Base-by-base conservation (phyloP, 2,329 filamentous ascomycete genomes). In the Shiraia bambusicola region DNA sequence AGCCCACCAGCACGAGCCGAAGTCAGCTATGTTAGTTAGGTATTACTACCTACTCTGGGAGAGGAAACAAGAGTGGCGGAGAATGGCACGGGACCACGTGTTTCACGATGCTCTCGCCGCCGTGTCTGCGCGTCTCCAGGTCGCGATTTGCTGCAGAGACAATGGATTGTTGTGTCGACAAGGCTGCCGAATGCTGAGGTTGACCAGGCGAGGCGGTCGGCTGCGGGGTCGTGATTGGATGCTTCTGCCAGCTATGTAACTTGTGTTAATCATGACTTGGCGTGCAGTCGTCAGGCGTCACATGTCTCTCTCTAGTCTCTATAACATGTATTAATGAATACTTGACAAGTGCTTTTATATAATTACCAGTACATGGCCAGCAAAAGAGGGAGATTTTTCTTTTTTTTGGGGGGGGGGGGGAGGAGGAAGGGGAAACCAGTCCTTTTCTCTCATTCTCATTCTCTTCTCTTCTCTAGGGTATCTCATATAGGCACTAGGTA, bases 391-490 rank as follows among this genome's bases (percentile, higher is more conserved):
- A n/a, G n/a, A n/a, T n/a, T n/a, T n/a, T n/a, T n/a, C n/a, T n/a
- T n/a, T n/a, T n/a, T n/a, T n/a, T n/a, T n/a, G n/a, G n/a, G n/a
- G n/a, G n/a, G n/a, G n/a, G n/a, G n/a, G n/a, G n/a, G n/a, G n/a
- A n/a, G n/a, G n/a, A n/a, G n/a, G n/a, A n/a, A n/a, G n/a, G n/a
- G n/a, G n/a, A n/a, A n/a, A n/a, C n/a, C n/a, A n/a, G n/a, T n/a
- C n/a, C n/a, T n/a, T n/a, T n/a, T n/a, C n/a, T n/a, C n/a, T n/a
- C n/a, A n/a, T n/a, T n/a, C n/a, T n/a, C n/a, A n/a, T n/a, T n/a
- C n/a, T n/a, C n/a, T n/a, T n/a, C n/a, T 37, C 28, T 35, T 34
- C 13, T 40, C 44, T 47, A 50, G 47, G 47, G 42, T 49, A 52
- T 52, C 45, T 41, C 12, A 17, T 16, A n/a, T n/a, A n/a, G n/a